A percentile compares a stretch with the other conserved stretches of the same genome.
phyloP scores from a whole-genome alignment of 2,329 filamentous ascomycete genomes.

The Pseudocercospora fuligena region DNA sequence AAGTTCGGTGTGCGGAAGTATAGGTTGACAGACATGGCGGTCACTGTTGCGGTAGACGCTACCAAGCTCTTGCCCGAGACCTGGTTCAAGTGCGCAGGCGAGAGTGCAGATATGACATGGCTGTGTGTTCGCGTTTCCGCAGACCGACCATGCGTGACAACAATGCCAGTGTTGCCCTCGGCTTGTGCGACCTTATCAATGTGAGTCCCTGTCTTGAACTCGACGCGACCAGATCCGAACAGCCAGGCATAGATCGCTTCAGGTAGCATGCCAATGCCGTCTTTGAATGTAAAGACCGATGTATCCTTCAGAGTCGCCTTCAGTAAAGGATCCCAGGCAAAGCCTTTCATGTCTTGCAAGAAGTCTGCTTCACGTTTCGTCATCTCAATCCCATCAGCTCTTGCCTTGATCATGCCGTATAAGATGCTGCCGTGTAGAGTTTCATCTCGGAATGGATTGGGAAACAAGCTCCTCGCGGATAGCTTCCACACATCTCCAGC shows the following conservation, averaged over 20 bases:
- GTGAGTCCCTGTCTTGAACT: slow-evolving; percentile 45
- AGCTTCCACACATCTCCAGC: slow-evolving; percentile 85
- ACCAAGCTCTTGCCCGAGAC: slow-evolving; percentile 58
- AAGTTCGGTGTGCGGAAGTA: slow-evolving; percentile 73
- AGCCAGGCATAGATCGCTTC: slow-evolving; percentile 44
- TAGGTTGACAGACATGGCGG: slow-evolving; percentile 90
- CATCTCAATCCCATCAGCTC: slow-evolving; percentile 42
- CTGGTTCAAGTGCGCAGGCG: slow-evolving; percentile 43
- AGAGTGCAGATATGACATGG: slow-evolving; percentile 70
- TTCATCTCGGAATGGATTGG: slow-evolving; percentile 58
- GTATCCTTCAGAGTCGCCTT: slow-evolving; percentile 39
- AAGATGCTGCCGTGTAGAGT: slow-evolving; percentile 47
- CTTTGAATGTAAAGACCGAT: slow-evolving; percentile 51
- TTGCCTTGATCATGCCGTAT: slow-evolving; percentile 36
- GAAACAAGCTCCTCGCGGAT: slow-evolving; percentile 69
- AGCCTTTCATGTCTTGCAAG: slow-evolving; percentile 39
- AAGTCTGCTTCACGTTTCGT: slow-evolving; percentile 42
- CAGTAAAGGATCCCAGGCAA: slow-evolving; percentile 43
- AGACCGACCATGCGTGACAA: slow-evolving; percentile 40
- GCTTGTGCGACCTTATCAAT: slow-evolving; percentile 54
- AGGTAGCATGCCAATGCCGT: slow-evolving; percentile 49
- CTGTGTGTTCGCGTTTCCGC: slow-evolving; percentile 42
- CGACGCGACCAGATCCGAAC: slow-evolving; percentile 45
- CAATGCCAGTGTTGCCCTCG: slow-evolving; percentile 32
- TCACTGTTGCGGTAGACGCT: slow-evolving; percentile 60